Base-by-base conservation (phyloP, 306 rosid species). In the Vigna unguiculata region DNA sequence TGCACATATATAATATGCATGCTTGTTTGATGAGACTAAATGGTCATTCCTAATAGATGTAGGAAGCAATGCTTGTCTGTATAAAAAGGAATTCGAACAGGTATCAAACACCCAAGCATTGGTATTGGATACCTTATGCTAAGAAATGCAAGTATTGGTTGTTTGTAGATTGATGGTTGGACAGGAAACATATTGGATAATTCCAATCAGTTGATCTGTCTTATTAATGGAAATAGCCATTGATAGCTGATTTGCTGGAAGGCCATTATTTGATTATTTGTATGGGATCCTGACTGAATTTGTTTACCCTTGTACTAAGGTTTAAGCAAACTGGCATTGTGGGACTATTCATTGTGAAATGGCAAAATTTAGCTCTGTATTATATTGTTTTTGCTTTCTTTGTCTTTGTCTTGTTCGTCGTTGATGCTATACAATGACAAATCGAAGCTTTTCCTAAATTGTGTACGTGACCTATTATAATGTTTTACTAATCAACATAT, bases 151-250 rank as follows among this genome's bases (percentile, higher is more conserved):
- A n/a, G 47, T 32, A 30, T 16, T 32, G 46, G 68, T 32, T 24
- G 24, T 8, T n/a, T 34, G 22, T n/a, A 62, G 68, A 32, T n/a
- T 12, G 77, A 36, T 21, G 1, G 25, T 49, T 62, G 40, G 60
- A 36, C 46, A 4, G 32, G 8, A 19, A 69, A 49, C 41, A 9
- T 11, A 49, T 38, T 71, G 19, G 66, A 78, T 71, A 52, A 47
- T 62, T 43, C 17, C 43, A 45, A 72, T 21, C 53, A 16, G 55
- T 60, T 30, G 12, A 22, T 21, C 47, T 3, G 19, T 49, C 15
- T 40, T 51, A 40, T 61, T 60, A 60, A n/a, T n/a, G 54, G 25
- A 24, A 71, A 61, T 38, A 36, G 47, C 16, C 6, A 13, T n/a
- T 16, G 49, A 38, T 71, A 40, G 20, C 64, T 51, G 66, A 59